Evolutionary conservation across 495 filamentous ascomycete species (phyloP).

Genomic region (Penicillium lagena): DNA sequence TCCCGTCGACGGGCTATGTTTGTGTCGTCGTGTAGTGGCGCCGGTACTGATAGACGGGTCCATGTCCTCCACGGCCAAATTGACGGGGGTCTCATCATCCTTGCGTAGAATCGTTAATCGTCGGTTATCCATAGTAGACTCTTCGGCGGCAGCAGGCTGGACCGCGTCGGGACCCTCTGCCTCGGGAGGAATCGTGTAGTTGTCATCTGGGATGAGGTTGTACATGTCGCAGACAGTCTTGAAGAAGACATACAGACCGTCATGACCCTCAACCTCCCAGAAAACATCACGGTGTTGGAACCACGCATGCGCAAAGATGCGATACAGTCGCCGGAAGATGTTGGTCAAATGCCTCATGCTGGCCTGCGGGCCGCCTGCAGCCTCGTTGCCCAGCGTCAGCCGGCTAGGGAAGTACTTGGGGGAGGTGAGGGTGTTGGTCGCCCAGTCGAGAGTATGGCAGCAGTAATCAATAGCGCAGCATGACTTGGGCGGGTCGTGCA

Average conservation of each 20-base stretch:
- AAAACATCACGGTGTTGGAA: slow-evolving; percentile 95
- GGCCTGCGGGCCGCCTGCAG: slow-evolving; percentile 49
- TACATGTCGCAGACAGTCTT: slow-evolving; percentile 94
- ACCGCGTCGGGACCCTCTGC: slow-evolving; percentile 70
- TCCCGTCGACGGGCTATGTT: slow-evolving; percentile 68
- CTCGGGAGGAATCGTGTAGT: slow-evolving; percentile 89
- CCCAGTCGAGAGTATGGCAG: slow-evolving; percentile 97
- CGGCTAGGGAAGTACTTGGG: slow-evolving; percentile 89
- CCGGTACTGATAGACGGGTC: slow-evolving; percentile 44
- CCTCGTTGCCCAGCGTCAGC: slow-evolving; percentile 63
- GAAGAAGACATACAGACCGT: slow-evolving; percentile 89
- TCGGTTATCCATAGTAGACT: slow-evolving; percentile 26
- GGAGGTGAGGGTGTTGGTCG: slow-evolving; percentile 81
- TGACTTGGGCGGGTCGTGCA: slow-evolving; percentile 88
- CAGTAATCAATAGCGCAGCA: slow-evolving; percentile 99
- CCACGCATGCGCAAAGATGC: slow-evolving; percentile 98
- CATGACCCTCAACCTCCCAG: slow-evolving; percentile 85
- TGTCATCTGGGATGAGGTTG: slow-evolving; percentile 80
- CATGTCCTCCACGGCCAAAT: slow-evolving; percentile 15
- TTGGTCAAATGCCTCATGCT: slow-evolving; percentile 82
- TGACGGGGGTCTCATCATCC: slow-evolving; percentile 22
- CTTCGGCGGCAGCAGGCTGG: slow-evolving; percentile 27
- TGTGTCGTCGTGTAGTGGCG: slow-evolving; percentile 67
- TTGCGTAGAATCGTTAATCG: slow-evolving; percentile 41
- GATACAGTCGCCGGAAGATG: slow-evolving; percentile 87